These are phyloP conservation scores for Baorangia bicolor DNA, from an alignment of 768 basidiomycete species.

Conservation along the genomic window DNA sequence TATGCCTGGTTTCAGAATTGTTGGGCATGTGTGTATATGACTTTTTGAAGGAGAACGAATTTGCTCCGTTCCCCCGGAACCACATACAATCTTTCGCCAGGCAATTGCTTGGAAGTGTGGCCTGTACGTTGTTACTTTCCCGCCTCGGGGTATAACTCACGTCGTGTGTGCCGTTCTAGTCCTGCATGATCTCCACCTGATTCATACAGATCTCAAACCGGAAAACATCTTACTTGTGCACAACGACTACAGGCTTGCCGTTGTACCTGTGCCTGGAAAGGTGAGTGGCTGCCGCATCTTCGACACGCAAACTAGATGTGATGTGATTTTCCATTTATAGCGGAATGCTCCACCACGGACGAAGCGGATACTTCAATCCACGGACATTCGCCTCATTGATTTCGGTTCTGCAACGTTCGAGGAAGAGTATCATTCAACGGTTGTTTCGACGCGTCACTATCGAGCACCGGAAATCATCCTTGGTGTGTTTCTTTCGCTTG, in stretches of 20 bases:
- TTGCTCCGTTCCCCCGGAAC: slow-evolving; percentile 91
- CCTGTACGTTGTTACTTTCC: slow-evolving; percentile 61
- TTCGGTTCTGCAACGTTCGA: slow-evolving; percentile 99
- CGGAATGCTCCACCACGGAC: slow-evolving; percentile 63
- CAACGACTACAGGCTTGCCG: slow-evolving; percentile 67
- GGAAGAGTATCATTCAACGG: slow-evolving; percentile 96
- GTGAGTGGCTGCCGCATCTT: slow-evolving; percentile 34
- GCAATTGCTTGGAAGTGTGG: slow-evolving; percentile 88
- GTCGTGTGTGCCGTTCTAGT: slow-evolving; percentile 46
- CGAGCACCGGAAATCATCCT: slow-evolving; percentile 99
- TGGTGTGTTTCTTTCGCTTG: slow-evolving; percentile 50
- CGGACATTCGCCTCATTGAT: slow-evolving; percentile 94
- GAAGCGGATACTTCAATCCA: slow-evolving; percentile 79
- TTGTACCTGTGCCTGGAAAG: slow-evolving; percentile 65
- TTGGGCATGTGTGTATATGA: slow-evolving; percentile 98
- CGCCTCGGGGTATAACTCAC: not conserved
- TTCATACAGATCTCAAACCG: slow-evolving; percentile 98
- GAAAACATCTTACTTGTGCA: slow-evolving; percentile 96
- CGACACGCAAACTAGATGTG: not conserved
- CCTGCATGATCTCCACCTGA: slow-evolving; percentile 84
- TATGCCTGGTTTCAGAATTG: slow-evolving; percentile 94
- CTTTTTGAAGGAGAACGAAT: slow-evolving; percentile 97
- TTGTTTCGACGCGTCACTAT: slow-evolving; percentile 97
- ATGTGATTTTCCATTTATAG: slow-evolving; percentile 37
- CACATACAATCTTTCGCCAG: slow-evolving; percentile 96